These are phyloP conservation scores for Macrolepiota albuminosa DNA, from an alignment of 768 basidiomycete species.

Conservation along the genomic window DNA sequence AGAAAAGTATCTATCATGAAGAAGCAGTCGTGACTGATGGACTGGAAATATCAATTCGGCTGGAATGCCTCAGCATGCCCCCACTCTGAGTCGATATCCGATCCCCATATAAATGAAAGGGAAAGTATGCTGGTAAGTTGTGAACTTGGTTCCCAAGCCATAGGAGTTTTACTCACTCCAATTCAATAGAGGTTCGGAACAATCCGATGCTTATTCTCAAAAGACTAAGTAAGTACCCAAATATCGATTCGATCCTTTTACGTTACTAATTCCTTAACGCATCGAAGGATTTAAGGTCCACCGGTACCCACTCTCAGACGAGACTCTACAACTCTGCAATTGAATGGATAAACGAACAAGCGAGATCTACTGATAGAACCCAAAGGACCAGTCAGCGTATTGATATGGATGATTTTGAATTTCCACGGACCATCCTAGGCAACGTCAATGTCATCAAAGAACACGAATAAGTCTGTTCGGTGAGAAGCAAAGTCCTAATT, in stretches of 20 bases:
- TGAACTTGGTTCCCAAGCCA: background rate
- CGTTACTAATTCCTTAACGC: background rate
- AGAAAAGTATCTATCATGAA: background rate
- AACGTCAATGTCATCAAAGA: background rate
- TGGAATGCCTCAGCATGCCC: background rate
- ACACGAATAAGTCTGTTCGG: background rate
- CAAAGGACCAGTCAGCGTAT: background rate
- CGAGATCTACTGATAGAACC: background rate
- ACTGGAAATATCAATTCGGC: background rate
- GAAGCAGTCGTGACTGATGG: background rate
- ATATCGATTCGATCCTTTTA: background rate
- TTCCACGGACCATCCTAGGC: background rate
- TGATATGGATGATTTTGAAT: background rate
- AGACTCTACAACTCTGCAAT: no score
- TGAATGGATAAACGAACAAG: background rate
- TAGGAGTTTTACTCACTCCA: background rate
- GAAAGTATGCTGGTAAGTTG: no score
- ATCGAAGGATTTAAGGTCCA: background rate
- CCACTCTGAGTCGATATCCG: background rate
- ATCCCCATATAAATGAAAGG: no score
- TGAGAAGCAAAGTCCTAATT: background rate
- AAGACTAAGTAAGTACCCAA: no score
- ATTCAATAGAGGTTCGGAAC: background rate
- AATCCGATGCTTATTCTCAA: background rate
- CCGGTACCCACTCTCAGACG: background rate